Base-by-base conservation (phyloP, 1,139 yeast genomes). In the Ogataea hybrid region DNA sequence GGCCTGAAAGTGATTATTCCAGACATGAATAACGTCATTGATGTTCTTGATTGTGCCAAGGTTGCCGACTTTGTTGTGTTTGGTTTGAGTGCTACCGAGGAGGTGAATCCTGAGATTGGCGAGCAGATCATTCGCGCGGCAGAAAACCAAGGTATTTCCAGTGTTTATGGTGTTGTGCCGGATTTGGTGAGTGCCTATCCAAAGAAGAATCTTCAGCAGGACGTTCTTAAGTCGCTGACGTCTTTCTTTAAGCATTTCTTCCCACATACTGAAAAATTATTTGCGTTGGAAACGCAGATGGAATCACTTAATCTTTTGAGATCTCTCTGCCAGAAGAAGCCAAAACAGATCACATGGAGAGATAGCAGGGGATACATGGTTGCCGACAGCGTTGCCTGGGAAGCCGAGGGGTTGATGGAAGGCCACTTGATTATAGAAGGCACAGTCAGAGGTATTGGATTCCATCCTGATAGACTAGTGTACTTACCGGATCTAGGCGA, bases 401-500 rank as follows among this genome's bases (percentile, higher is more conserved):
- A 67, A n/a, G 66, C 67, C 8, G 56, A 59, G 21, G 63, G 63
- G 6, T 65, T 68, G 20, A 57, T 63, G 15, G 69, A 69, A 30
- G 67, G 68, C 3, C 44, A 57, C 6, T 60, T 89, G 28, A 77
- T 77, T 3, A 75, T 90, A 8, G 84, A 82, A 58, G 99, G 98
- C 36, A 76, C 81, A 6, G 86, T 86, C 3, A 78, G 99, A 62
- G 98, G 98, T 41, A 67, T 74, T 39, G 96, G 96, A 1, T 80
- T 94, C 63, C 77, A 79, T 54, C 76, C 84, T 2, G 80, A 90
- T 59, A 73, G 92, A 52, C 65, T 88, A 42, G 77, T 94, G 30
- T 96, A 92, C 60, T 70, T 94, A 25, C 95, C 95, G 6, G 96
- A 92, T 0, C 72, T 75, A 50, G 99, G 98, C 14, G 98, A 92